phyloP scores from a whole-genome alignment of 441 rosid species.

The Arabidopsis lyrata region DNA sequence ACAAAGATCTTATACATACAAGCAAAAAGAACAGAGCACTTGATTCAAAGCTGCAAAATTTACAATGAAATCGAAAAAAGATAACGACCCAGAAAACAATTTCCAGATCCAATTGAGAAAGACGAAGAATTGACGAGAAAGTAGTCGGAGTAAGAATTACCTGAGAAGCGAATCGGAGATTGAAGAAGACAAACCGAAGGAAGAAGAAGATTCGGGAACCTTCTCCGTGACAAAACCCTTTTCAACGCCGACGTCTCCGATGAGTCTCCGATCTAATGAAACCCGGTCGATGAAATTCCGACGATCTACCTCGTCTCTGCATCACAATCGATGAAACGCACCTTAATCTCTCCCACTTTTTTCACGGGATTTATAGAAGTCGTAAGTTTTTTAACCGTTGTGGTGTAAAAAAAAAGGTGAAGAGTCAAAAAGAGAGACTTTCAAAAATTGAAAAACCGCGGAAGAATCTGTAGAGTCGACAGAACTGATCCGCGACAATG shows the following conservation, averaged over 20 bases:
- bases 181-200: slow-evolving; percentile 24
- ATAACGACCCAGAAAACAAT: slow-evolving; percentile 10
- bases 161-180: slow-evolving; percentile 10
- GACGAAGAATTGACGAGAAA: background rate
- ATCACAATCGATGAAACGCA: slow-evolving; percentile 33
- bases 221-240: slow-evolving; percentile 28
- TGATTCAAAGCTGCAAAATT: background rate
- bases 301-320: slow-evolving; percentile 37
- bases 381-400: slow-evolving; percentile 19
- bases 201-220: slow-evolving; percentile 5
- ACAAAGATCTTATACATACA: background rate
- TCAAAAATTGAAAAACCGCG: slow-evolving; percentile 36
- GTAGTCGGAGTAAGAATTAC: slow-evolving; percentile 28
- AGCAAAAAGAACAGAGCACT: background rate
- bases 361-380: slow-evolving; percentile 14
- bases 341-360: slow-evolving; percentile 30
- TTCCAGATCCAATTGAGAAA: slow-evolving; percentile 34
- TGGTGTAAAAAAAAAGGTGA: slow-evolving; percentile 29
- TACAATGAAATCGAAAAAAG: background rate
- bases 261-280: slow-evolving; percentile 14
- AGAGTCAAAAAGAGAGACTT: slow-evolving; percentile 31
- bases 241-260: slow-evolving; percentile 35
- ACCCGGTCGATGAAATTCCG: slow-evolving; percentile 16
- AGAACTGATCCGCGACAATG: slow-evolving; percentile 22
- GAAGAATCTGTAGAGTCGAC: slow-evolving; percentile 42